These are phyloP conservation scores for Orbilia ellipsospora DNA, from an alignment of 2,329 filamentous ascomycete genomes.

Conservation along the genomic window DNA sequence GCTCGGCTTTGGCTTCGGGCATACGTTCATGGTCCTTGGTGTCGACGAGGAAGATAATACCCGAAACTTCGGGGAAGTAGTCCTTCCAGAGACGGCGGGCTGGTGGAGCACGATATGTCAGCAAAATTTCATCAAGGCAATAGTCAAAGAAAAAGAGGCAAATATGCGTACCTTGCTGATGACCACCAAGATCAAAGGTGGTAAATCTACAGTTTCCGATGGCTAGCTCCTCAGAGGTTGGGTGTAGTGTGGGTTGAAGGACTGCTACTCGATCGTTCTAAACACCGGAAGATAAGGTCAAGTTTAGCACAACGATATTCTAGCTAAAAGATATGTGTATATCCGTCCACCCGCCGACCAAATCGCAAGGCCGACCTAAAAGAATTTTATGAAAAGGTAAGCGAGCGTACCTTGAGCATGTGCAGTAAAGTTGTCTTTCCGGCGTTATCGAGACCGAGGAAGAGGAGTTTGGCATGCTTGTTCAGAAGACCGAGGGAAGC, in stretches of 20 bases:
- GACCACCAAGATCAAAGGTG: slow-evolving; percentile 91
- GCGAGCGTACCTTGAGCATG: slow-evolving; percentile 84
- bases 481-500: slow-evolving; percentile 88
- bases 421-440: slow-evolving; percentile 94
- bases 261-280: slow-evolving; percentile 94
- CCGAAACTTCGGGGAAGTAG: slow-evolving; percentile 95
- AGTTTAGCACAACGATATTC: slow-evolving; percentile 51
- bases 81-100: slow-evolving; percentile 95
- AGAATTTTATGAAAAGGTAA: slow-evolving; percentile 21
- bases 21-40: slow-evolving; percentile 97
- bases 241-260: slow-evolving; percentile 88
- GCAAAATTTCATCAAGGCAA: slow-evolving; percentile 12
- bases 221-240: slow-evolving; percentile 89
- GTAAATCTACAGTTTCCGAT: slow-evolving; percentile 95
- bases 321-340: too few species aligned
- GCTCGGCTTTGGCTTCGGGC: slow-evolving; percentile 92
- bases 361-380: neutral
- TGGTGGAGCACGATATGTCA: slow-evolving; percentile 61
- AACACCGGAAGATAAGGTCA: slow-evolving; percentile 33
- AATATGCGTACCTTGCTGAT: slow-evolving; percentile 78
- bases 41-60: slow-evolving; percentile 97
- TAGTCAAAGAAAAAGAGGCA: slow-evolving; percentile 21
- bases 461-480: slow-evolving; percentile 95
- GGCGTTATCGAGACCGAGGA: slow-evolving; percentile 92
- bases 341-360: too few species aligned